Percentiles rank a stretch among this genome's conserved stretches.
phyloP scores from a whole-genome alignment of 2,329 filamentous ascomycete genomes.

The Fusarium anguioides region DNA sequence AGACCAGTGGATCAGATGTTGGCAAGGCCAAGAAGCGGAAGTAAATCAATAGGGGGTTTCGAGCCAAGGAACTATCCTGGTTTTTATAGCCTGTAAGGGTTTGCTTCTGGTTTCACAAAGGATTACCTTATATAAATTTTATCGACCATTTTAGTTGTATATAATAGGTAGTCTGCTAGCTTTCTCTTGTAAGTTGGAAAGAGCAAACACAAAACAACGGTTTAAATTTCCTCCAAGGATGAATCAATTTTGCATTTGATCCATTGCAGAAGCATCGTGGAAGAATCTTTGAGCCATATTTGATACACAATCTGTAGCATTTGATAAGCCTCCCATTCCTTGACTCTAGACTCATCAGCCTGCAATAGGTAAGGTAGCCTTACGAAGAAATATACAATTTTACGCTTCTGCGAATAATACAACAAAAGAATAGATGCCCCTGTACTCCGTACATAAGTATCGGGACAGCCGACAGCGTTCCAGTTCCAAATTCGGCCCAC shows the following conservation, averaged over 20 bases:
- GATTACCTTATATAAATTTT: background rate
- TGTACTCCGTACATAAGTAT: too few species aligned
- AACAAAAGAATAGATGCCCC: background rate
- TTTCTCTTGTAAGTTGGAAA: background rate
- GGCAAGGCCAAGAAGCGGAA: slow-evolving; percentile 58
- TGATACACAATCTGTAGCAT: background rate
- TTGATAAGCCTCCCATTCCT: background rate
- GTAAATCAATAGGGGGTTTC: slow-evolving; percentile 36
- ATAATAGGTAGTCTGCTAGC: background rate
- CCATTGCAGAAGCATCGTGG: background rate
- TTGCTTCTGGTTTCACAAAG: background rate
- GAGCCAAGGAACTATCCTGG: background rate
- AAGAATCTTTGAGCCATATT: background rate
- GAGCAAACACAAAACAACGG: background rate
- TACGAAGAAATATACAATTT: background rate
- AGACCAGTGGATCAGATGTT: slow-evolving; percentile 62
- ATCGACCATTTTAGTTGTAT: background rate
- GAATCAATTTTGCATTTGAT: background rate
- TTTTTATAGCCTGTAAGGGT: background rate
- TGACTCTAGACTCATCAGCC: background rate
- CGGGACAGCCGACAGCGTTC: slow-evolving; percentile 4
- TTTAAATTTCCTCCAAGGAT: background rate
- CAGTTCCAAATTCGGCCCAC: slow-evolving; percentile 19
- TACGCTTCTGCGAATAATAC: background rate
- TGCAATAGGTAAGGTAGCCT: background rate